These are phyloP conservation scores for Arthroderma sp. DNA, from an alignment of 2,329 filamentous ascomycete genomes.

Conservation along the genomic window DNA sequence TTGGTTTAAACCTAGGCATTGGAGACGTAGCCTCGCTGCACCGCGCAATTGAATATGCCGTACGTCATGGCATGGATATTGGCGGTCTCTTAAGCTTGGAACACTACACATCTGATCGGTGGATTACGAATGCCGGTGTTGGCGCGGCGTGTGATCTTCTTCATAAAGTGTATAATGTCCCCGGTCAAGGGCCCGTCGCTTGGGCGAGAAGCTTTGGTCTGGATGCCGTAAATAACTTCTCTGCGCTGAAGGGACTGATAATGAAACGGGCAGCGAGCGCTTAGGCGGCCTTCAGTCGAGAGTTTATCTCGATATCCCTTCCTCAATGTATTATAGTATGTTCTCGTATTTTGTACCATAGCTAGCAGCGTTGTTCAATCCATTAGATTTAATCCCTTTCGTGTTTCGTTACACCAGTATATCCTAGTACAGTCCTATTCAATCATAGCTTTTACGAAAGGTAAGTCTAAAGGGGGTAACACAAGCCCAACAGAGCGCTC, in stretches of 20 bases:
- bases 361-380: too few relatives aligned
- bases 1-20: conserved; percentile 87
- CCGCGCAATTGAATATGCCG: conserved; percentile 59
- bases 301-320: too few relatives aligned
- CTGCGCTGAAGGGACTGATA: conserved; percentile 66
- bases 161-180: conserved; percentile 77
- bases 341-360: not conserved
- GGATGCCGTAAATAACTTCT: conserved; percentile 58
- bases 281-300: not conserved
- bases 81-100: conserved; percentile 68
- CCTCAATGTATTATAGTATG: too few relatives aligned
- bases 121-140: conserved; percentile 68
- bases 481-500: too few relatives aligned
- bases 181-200: conserved; percentile 61
- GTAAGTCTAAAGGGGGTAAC: too few relatives aligned
- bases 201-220: conserved; percentile 66
- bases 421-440: too few relatives aligned
- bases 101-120: conserved; percentile 66
- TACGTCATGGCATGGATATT: conserved; percentile 75
- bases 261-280: conserved; percentile 49
- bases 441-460: too few relatives aligned
- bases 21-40: conserved; percentile 73
- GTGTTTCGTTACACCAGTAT: too few relatives aligned
- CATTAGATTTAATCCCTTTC: too few relatives aligned
- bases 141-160: conserved; percentile 71